These are phyloP conservation scores for Crithidia expoeki DNA, from an alignment of 208 protist species.

Conservation along the genomic window DNA sequence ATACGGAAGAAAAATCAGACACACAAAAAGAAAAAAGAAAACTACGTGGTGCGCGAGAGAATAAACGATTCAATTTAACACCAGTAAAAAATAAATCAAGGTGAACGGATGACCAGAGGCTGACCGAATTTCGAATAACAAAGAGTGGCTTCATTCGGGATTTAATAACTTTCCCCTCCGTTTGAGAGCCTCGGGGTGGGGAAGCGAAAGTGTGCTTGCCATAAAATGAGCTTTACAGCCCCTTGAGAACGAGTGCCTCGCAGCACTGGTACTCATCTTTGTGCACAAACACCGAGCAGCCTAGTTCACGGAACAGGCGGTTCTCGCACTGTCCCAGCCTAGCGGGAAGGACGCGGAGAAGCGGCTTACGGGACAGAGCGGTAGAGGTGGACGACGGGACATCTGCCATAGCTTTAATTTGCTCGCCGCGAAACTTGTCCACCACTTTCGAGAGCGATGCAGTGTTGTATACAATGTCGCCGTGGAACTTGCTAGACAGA, in stretches of 20 bases:
- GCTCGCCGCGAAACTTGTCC: conserved; percentile 28
- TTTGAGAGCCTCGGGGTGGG: no score
- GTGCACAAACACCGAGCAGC: conserved; percentile 37
- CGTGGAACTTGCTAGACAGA: conserved; percentile 50
- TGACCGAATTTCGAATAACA: no score
- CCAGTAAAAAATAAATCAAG: neutral
- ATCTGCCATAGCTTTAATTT: neutral
- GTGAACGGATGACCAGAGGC: neutral
- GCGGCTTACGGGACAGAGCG: conserved; percentile 4
- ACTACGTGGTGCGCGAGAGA: conserved; percentile 3
- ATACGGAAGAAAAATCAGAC: conserved; percentile 2
- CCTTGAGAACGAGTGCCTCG: conserved; percentile 15
- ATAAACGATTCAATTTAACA: neutral
- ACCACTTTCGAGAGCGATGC: conserved; percentile 36
- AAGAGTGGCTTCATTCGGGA: no score
- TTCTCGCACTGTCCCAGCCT: conserved; percentile 45
- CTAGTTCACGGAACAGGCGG: conserved; percentile 40
- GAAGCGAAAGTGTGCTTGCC: neutral
- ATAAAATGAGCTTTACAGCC: neutral
- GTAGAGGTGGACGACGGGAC: neutral
- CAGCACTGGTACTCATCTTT: conserved; percentile 39
- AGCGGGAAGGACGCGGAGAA: conserved; percentile 21
- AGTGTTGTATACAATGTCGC: conserved; percentile 47
- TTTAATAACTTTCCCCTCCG: no score
- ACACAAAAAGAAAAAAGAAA: conserved; percentile 1